Base-by-base conservation (phyloP, 768 basidiomycete genomes). In the Albatrellus ellisii region DNA sequence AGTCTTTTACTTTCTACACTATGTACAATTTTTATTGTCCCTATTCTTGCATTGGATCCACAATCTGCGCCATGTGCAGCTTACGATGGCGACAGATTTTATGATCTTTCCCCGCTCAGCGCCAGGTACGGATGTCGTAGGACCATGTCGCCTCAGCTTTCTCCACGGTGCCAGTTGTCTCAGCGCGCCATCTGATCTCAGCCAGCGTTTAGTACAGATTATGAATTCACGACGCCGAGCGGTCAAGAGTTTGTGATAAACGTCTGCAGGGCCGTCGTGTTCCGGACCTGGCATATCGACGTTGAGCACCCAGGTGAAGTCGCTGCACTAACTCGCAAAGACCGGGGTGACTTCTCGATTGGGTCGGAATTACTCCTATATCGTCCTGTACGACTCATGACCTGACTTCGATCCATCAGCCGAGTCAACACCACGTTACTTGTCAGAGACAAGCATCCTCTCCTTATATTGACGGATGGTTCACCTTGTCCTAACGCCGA, bases 341-440 rank as follows among this genome's bases (percentile, higher is more conserved):
- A 60, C 36, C 80, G 72, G 44, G 72, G 79, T 0, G 77, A 84
- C 56, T 77, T 86, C 58, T 73, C 75, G 6, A 68, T 87, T 26
- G 85, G 85, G 84, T 81, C 49, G 39, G 65, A 45, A 10, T 31
- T 25, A 27, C 25, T 17, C 3, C 42, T 41, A 14, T 46, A 15
- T 24, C 15, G 34, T n/a, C 15, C 39, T 21, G 25, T 5, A 18
- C 18, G 14, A 25, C 25, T 17, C 36, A 37, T 35, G 36, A 25
- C 20, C 21, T 26, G 43, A 10, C 39, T 41, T 26, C n/a, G 27
- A 29, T n/a, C 20, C 14, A 15, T 5, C 37, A 80, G 80, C 26
- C 61, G 67, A 41, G 59, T 70, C 15, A 89, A 87, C 51, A 77
- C 75, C 11, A 83, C 78, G 0, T 61, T 90, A 37, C 53, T 57